Base-by-base conservation (phyloP, 1,139 yeast species). In the Candida sp. region DNA sequence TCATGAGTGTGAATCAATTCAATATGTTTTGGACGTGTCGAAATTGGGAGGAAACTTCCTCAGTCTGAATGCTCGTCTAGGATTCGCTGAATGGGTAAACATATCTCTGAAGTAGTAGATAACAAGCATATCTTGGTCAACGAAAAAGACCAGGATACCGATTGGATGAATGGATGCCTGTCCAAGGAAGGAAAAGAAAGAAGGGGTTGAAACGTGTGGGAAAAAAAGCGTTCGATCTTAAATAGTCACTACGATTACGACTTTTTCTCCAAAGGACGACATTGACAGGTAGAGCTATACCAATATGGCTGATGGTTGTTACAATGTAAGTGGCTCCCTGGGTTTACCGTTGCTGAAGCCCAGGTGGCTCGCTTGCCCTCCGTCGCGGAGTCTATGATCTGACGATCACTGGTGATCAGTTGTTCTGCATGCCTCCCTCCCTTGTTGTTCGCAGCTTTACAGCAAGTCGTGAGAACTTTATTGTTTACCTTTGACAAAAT, bases 141-240 rank as follows among this genome's bases (percentile, higher is more conserved):
- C 9, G 35, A 9, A 31, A 23, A 9, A 31, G 7, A n/a, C 9
- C 9, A 33, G 26, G 49, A 48, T 48, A 51, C 34, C 50, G 51
- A 48, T 51, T 48, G 48, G 39, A 51, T 43, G 46, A 51, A 48
- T 44, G 54, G 42, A 46, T 40, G 47, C 28, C 42, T 46, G 45
- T 25, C 30, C 42, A 28, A 44, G 17, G 17, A 37, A 28, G 33
- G n/a, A 43, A 17, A 35, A 26, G 12, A 38, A 38, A 38, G 23
- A 25, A 26, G 17, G 17, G 17, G 7, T 26, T 4, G 11, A 38
- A 23, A 23, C 12, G 5, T 25, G 41, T 4, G 28, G 12, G 28
- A 9, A 23, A 25, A 37, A 37, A 23, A 7, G 22, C 17, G 17
- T 17, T 17, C 17, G 12, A 33, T 3, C 11, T 11, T 11, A 33